These are phyloP conservation scores for Lentinula sp. DNA, from an alignment of 768 basidiomycete species.

Conservation along the genomic window DNA sequence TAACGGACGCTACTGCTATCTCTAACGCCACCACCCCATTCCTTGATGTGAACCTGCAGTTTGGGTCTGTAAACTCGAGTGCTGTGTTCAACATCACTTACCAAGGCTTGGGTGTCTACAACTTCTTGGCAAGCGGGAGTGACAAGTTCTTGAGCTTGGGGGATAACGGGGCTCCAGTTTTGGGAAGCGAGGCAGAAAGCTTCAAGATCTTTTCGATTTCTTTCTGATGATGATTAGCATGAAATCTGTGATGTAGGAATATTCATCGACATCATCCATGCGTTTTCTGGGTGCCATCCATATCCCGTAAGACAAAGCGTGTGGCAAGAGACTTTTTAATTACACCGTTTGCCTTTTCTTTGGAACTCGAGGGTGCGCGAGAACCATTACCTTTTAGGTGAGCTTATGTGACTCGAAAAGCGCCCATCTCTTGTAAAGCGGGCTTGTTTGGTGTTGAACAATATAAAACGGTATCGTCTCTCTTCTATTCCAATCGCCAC, in stretches of 20 bases:
- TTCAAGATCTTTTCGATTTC: conserved; percentile 3
- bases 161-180: not conserved
- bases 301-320: not conserved
- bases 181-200: not conserved
- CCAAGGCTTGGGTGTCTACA: not conserved
- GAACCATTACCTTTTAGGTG: no score
- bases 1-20: not conserved
- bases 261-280: not conserved
- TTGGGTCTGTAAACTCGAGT: conserved; percentile 1
- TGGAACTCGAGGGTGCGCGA: not conserved
- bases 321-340: not conserved
- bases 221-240: not conserved
- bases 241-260: not conserved
- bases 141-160: not conserved
- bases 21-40: not conserved
- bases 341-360: not conserved
- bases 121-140: not conserved
- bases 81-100: conserved; percentile 3
- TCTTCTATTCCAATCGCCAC: not conserved
- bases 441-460: not conserved
- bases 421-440: not conserved
- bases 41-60: not conserved
- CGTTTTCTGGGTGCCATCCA: not conserved
- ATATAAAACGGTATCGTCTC: not conserved
- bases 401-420: not conserved